Evolutionary conservation across 352 stramenopile species (phyloP).

Genomic region (Thalassiosira allenii): DNA sequence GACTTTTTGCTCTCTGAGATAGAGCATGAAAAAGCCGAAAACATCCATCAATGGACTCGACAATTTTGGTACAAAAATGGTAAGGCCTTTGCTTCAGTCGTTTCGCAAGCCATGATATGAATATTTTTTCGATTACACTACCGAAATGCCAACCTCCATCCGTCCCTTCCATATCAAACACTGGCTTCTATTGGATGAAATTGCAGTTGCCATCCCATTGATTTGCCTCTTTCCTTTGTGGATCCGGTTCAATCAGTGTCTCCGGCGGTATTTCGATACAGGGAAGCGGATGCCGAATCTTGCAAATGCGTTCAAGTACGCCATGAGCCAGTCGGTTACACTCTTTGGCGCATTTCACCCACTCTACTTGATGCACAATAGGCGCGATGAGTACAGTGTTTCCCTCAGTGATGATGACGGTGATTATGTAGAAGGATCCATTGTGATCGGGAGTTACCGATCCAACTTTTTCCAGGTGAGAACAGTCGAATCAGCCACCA

Average conservation of each 20-base stretch:
- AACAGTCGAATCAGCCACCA: constrained; percentile 1
- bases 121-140: no score
- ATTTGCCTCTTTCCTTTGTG: constrained; percentile 94
- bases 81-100: no score
- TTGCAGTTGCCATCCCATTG: constrained; percentile 94
- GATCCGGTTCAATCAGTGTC: constrained; percentile 97
- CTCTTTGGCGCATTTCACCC: constrained; percentile 89
- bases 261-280: constrained; percentile 94
- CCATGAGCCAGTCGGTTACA: constrained; percentile 86
- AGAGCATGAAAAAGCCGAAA: constrained; percentile 59
- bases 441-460: constrained; percentile 23
- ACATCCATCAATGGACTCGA: constrained; percentile 72
- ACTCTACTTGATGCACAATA: constrained; percentile 78
- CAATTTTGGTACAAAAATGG: constrained; percentile 93
- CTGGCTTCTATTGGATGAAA: no score
- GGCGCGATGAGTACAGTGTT: constrained; percentile 13
- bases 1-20: constrained; percentile 89
- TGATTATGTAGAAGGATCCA: constrained; percentile 23
- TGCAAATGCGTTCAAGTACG: constrained; percentile 95
- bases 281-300: constrained; percentile 95
- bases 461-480: constrained; percentile 45
- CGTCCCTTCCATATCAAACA: no score
- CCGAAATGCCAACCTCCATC: no score
- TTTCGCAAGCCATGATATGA: no score
- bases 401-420: constrained; percentile 41